A percentile compares a stretch with the other conserved stretches of the same genome.
phyloP scores from a whole-genome alignment of 805 yeast species.

The Nakazawaea ishiwadae region DNA sequence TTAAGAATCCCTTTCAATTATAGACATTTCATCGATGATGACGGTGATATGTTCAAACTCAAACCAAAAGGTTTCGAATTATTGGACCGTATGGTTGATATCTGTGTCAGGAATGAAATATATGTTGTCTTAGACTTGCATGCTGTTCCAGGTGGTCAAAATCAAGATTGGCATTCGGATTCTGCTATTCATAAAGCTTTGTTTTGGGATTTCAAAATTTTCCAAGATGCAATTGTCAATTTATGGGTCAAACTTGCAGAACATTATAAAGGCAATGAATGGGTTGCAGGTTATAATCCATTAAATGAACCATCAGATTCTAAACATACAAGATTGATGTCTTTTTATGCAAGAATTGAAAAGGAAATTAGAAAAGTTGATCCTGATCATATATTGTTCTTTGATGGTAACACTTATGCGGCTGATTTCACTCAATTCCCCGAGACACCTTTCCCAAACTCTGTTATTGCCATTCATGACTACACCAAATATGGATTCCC shows the following conservation, averaged over 20 bases:
- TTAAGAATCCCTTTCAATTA: slow-evolving; percentile 49
- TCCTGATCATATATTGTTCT: slow-evolving; percentile 42
- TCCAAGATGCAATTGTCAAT: slow-evolving; percentile 41
- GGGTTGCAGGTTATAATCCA: slow-evolving; percentile 53
- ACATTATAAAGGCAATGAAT: slow-evolving; percentile 39
- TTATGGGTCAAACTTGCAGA: slow-evolving; percentile 42
- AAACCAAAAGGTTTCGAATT: slow-evolving; percentile 40
- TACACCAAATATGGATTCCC: slow-evolving; percentile 44
- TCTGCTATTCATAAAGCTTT: slow-evolving; percentile 40
- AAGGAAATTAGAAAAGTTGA: slow-evolving; percentile 38
- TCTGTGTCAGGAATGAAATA: slow-evolving; percentile 41
- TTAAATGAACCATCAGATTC: slow-evolving; percentile 48
- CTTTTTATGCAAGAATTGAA: slow-evolving; percentile 34
- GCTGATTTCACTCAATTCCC: slow-evolving; percentile 47
- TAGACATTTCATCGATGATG: slow-evolving; percentile 44
- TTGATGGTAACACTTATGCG: slow-evolving; percentile 49
- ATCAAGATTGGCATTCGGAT: slow-evolving; percentile 52
- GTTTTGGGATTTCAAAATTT: slow-evolving; percentile 45
- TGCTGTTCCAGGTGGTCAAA: slow-evolving; percentile 49
- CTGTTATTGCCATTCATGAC: slow-evolving; percentile 49
- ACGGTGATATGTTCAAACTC: slow-evolving; percentile 37
- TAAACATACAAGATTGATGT: slow-evolving; percentile 35
- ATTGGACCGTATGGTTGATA: slow-evolving; percentile 37
- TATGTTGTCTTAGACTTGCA: slow-evolving; percentile 46
- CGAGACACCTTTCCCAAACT: slow-evolving; percentile 31